Conservation (phyloP, 495 filamentous ascomycete genomes). For the Annulohypoxylon moriforme region DNA sequence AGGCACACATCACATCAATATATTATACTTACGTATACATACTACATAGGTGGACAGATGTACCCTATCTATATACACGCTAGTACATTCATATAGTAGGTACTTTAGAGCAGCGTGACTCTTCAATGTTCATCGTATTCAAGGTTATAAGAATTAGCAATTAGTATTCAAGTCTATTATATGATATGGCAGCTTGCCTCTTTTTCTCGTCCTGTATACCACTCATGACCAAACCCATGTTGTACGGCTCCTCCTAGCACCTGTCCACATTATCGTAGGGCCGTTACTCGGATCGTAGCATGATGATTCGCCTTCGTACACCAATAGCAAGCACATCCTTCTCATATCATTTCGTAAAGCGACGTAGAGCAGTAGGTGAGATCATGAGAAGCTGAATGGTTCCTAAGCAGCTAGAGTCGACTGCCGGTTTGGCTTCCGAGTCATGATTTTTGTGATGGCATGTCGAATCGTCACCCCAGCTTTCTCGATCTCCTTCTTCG, state of each 20-base stretch:
- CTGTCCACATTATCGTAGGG: conserved; percentile 17
- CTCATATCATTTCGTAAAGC: conserved; percentile 21
- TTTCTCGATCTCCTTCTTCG: conserved; percentile 94
- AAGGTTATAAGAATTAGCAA: conserved; percentile 42
- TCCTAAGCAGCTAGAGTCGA: conserved; percentile 43
- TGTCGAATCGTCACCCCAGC: conserved; percentile 88
- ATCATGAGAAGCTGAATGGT: conserved; percentile 36
- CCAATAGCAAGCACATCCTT: conserved; percentile 15
- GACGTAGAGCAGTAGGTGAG: background rate
- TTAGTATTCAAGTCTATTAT: conserved; percentile 47
- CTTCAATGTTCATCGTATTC: background rate
- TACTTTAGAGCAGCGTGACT: background rate
- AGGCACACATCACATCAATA: conserved; percentile 14
- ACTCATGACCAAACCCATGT: conserved; percentile 6
- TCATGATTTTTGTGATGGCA: conserved; percentile 90
- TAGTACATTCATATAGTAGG: no score
- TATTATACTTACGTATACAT: background rate
- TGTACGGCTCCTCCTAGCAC: conserved; percentile 1
- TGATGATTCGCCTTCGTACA: conserved; percentile 20
- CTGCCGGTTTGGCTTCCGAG: conserved; percentile 59
- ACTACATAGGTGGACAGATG: background rate
- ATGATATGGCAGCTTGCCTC: conserved; percentile 17
- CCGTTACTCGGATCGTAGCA: conserved; percentile 16
- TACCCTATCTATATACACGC: background rate
- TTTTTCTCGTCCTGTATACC: conserved; percentile 20